These are phyloP conservation scores for Yamadazyma akitaensis DNA, from an alignment of 805 yeast species.

Conservation along the genomic window DNA sequence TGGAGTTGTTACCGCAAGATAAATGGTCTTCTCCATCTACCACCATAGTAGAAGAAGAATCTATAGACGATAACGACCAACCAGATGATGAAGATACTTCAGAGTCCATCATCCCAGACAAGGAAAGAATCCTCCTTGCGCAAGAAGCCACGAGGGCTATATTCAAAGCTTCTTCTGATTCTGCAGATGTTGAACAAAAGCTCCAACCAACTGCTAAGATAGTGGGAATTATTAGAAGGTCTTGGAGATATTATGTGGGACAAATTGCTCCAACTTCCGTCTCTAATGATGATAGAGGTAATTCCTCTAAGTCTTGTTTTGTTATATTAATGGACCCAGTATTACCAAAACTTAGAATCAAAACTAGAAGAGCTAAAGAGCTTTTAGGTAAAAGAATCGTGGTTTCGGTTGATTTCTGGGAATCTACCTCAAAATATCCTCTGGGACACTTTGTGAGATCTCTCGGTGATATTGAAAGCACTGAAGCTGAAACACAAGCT, in stretches of 20 bases:
- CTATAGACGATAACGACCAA: slow-evolving; percentile 55
- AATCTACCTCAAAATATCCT: slow-evolving; percentile 76
- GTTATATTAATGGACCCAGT: slow-evolving; percentile 86
- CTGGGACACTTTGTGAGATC: slow-evolving; percentile 92
- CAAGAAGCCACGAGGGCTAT: slow-evolving; percentile 73
- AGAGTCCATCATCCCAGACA: slow-evolving; percentile 53
- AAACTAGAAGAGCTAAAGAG: slow-evolving; percentile 81
- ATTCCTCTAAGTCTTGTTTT: slow-evolving; percentile 74
- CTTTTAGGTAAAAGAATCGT: slow-evolving; percentile 88
- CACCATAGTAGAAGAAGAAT: slow-evolving; percentile 73
- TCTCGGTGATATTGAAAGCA: slow-evolving; percentile 86
- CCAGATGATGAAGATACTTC: slow-evolving; percentile 51
- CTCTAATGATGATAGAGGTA: slow-evolving; percentile 48
- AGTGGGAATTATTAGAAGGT: slow-evolving; percentile 82
- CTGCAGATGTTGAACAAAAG: slow-evolving; percentile 28
- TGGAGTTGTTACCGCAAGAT: slow-evolving; percentile 79
- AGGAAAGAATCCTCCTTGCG: slow-evolving; percentile 68
- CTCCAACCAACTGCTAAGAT: slow-evolving; percentile 91
- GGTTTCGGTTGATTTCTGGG: slow-evolving; percentile 92
- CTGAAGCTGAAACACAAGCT: slow-evolving; percentile 95
- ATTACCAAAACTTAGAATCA: slow-evolving; percentile 80
- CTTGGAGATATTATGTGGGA: slow-evolving; percentile 96
- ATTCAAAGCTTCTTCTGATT: slow-evolving; percentile 41
- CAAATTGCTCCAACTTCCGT: slow-evolving; percentile 81
- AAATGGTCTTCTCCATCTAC: slow-evolving; percentile 88